These are phyloP conservation scores for Hygrophorus pudorinus DNA, from an alignment of 768 basidiomycete genomes.

Conservation along the genomic window DNA sequence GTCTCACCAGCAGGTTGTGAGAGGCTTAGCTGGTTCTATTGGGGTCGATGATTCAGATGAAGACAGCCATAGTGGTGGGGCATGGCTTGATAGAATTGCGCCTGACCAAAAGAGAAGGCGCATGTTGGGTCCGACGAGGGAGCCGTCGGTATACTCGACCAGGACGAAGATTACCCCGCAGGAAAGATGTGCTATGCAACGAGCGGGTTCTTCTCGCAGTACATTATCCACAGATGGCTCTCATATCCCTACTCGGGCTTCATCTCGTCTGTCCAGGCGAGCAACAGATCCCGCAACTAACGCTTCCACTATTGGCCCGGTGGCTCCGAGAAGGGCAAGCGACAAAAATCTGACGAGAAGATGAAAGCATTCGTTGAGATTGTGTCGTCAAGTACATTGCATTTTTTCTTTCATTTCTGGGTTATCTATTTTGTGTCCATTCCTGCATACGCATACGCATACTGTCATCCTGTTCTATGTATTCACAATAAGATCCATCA, in stretches of 20 bases:
- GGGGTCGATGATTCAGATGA: conserved; percentile 6
- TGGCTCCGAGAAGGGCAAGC: no score
- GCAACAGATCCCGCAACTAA: neutral
- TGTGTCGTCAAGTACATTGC: no score
- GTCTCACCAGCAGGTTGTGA: conserved; percentile 5
- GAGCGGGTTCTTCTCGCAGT: no score
- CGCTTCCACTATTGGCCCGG: neutral
- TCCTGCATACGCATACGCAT: no score
- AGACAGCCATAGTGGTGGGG: neutral
- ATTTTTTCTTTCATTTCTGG: no score
- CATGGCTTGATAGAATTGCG: neutral
- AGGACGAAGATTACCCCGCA: no score
- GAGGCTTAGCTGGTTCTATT: conserved; percentile 1
- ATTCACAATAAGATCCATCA: no score
- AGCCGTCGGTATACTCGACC: neutral
- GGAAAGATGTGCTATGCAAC: no score
- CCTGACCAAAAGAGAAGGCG: conserved; percentile 3
- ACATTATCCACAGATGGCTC: neutral
- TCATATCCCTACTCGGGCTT: neutral
- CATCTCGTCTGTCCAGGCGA: neutral
- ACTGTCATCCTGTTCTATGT: no score
- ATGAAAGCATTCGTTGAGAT: no score
- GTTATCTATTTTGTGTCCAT: no score
- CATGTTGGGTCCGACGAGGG: neutral
- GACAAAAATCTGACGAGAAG: no score